These are phyloP conservation scores for Passiflora organensis DNA, from an alignment of 345 rosid species.

Conservation along the genomic window DNA sequence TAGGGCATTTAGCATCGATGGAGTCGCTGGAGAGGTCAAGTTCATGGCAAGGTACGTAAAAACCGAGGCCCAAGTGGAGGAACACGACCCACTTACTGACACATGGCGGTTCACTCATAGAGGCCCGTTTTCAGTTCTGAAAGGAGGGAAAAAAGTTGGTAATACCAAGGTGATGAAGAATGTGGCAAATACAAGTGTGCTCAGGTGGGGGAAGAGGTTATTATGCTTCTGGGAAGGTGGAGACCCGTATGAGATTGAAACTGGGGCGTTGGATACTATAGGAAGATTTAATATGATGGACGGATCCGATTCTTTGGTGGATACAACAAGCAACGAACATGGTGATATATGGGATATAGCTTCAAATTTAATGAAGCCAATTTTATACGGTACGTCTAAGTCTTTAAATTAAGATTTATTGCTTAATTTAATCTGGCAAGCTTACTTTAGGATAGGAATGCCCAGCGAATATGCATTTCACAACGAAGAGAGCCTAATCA, in stretches of 20 bases:
- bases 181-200: conserved; percentile 83
- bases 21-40: conserved; percentile 33
- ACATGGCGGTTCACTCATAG: conserved; percentile 76
- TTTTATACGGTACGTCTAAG: conserved; percentile 48
- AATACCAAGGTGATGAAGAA: conserved; percentile 92
- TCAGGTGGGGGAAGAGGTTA: conserved; percentile 69
- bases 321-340: conserved; percentile 2
- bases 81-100: conserved; percentile 59
- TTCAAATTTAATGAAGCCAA: conserved; percentile 61
- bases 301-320: conserved; percentile 21
- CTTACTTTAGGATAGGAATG: too few species aligned
- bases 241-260: conserved; percentile 72
- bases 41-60: conserved; percentile 76
- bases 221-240: conserved; percentile 97
- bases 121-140: conserved; percentile 83
- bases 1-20: conserved; percentile 57
- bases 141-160: conserved; percentile 62
- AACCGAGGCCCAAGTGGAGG: conserved; percentile 83
- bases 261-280: conserved; percentile 60
- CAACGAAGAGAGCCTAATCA: too few species aligned
- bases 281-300: conserved; percentile 45
- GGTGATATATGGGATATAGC: conserved; percentile 47
- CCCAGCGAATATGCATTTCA: too few species aligned
- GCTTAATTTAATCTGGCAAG: not conserved
- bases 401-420: not conserved